These are phyloP conservation scores for Plantago ovata DNA, from an alignment of 257 asterid species.

Conservation along the genomic window DNA sequence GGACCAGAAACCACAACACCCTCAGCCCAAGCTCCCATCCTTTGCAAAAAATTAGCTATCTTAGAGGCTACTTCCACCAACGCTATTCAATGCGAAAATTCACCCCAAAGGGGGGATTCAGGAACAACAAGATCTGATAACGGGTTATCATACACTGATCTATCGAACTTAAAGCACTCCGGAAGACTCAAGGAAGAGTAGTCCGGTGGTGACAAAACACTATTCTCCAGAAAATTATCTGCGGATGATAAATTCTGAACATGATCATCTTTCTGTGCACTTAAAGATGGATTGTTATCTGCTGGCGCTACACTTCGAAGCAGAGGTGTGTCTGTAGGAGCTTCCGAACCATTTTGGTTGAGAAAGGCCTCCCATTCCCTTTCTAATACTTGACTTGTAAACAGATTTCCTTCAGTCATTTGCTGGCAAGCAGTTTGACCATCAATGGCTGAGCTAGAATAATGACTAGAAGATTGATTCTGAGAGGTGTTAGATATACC, in stretches of 20 bases:
- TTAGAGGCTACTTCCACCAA: slow-evolving; percentile 34
- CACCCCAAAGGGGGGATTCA: slow-evolving; percentile 37
- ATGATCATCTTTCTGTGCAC: slow-evolving; percentile 12
- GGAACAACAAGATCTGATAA: slow-evolving; percentile 32
- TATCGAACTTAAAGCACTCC: slow-evolving; percentile 25
- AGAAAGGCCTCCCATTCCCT: slow-evolving; percentile 24
- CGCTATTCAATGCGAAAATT: slow-evolving; percentile 35
- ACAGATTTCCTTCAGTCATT: slow-evolving; percentile 23
- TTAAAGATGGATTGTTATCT: slow-evolving; percentile 17
- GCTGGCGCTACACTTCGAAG: slow-evolving; percentile 19
- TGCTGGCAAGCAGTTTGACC: slow-evolving; percentile 28
- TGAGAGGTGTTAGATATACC: slow-evolving; percentile 20
- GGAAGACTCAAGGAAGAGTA: slow-evolving; percentile 16
- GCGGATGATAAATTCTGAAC: slow-evolving; percentile 8
- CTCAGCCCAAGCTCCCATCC: slow-evolving; percentile 6
- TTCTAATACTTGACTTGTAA: slow-evolving; percentile 20
- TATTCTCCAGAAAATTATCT: slow-evolving; percentile 14
- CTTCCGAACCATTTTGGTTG: slow-evolving; percentile 25
- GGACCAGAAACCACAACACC: slow-evolving; percentile 10
- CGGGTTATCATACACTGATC: slow-evolving; percentile 39
- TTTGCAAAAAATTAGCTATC: slow-evolving; percentile 28
- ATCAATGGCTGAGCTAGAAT: slow-evolving; percentile 14
- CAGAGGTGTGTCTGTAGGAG: slow-evolving; percentile 23
- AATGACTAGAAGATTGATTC: slow-evolving; percentile 23
- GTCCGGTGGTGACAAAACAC: slow-evolving; percentile 18